Base-by-base conservation (phyloP, 345 rosid genomes). In the Odontarrhena argentea region DNA sequence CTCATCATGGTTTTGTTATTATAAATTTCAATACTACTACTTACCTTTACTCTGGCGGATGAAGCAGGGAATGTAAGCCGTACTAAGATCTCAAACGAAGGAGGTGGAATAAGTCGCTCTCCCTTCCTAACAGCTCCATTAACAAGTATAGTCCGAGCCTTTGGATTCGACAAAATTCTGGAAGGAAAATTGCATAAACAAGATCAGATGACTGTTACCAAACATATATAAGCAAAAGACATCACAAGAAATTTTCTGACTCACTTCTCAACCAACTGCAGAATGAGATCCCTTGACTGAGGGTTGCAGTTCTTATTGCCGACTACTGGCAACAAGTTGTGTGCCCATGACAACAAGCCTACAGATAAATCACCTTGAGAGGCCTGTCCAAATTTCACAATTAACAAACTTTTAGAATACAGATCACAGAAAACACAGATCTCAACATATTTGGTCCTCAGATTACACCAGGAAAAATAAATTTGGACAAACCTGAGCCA, bases 81-180 rank as follows among this genome's bases (percentile, higher is more conserved):
- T 75, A 88, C 25, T 63, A 88, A 55, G 44, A 72, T 83, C 78
- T 88, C 92, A 46, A 83, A 61, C 15, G 87, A 81, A 74, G 80
- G 63, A 61, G 96, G 92, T 2, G 96, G 87, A 32, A 88, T 56
- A 61, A 86, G 49, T 34, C 87, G 85, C 75, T 86, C 90, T 60
- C 96, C 96, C 67, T 77, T 82, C 77, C 83, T 79, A 75, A 83
- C 80, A 51, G 96, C 92, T 76, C 84, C 81, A 38, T 80, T 88
- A 30, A 86, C 84, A 67, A 88, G 82, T 63, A 88, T 80, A 43
- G 87, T 76, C 3, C 78, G 61, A 40, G 96, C 92, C 66, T 83
- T 88, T 2, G 92, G 81, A 18, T 77, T 69, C 61, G 86, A 77
- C 63, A 85, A 67, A 60, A 89, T 82, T 79, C 96, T 89, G 66